These are phyloP conservation scores for Blastobotrys persicus DNA, from an alignment of 1,139 yeast genomes.

Conservation along the genomic window DNA sequence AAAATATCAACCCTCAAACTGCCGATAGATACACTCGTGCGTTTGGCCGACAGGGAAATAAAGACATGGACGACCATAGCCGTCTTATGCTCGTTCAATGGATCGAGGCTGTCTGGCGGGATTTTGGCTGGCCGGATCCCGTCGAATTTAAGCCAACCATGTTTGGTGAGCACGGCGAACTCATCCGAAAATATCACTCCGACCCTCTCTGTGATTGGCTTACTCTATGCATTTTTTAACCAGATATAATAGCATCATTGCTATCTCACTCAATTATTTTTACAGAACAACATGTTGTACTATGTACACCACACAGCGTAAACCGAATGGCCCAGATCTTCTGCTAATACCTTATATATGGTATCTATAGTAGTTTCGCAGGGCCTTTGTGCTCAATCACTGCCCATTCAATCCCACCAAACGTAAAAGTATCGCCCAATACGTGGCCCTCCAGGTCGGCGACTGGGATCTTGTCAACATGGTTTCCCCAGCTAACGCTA, in stretches of 20 bases:
- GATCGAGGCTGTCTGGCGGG: slow-evolving; percentile 12
- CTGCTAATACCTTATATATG: too few species aligned
- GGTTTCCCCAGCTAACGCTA: slow-evolving; percentile 17
- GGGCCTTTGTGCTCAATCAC: slow-evolving; percentile 16
- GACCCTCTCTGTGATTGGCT: slow-evolving; percentile 14
- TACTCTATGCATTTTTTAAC: slow-evolving; percentile 8
- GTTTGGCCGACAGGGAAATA: slow-evolving; percentile 12
- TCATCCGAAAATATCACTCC: slow-evolving; percentile 1
- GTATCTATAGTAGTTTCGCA: neutral
- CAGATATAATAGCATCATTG: too few species aligned
- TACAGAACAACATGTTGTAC: too few species aligned
- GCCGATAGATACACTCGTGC: slow-evolving; percentile 3
- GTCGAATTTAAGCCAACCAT: slow-evolving; percentile 6
- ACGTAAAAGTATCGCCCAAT: slow-evolving; percentile 14
- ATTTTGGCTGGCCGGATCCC: slow-evolving; percentile 13
- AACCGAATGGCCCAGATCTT: too few species aligned
- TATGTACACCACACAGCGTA: too few species aligned
- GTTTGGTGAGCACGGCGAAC: slow-evolving; percentile 9
- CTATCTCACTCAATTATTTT: too few species aligned
- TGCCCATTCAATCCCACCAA: slow-evolving; percentile 18
- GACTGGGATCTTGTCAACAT: slow-evolving; percentile 17
- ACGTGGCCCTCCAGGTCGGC: slow-evolving; percentile 12
- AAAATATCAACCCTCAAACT: neutral
- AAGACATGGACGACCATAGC: slow-evolving; percentile 11
- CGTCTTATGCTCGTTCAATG: slow-evolving; percentile 7